These are phyloP conservation scores for Wickerhamiella azymoides DNA, from an alignment of 805 yeast genomes.

Conservation along the genomic window DNA sequence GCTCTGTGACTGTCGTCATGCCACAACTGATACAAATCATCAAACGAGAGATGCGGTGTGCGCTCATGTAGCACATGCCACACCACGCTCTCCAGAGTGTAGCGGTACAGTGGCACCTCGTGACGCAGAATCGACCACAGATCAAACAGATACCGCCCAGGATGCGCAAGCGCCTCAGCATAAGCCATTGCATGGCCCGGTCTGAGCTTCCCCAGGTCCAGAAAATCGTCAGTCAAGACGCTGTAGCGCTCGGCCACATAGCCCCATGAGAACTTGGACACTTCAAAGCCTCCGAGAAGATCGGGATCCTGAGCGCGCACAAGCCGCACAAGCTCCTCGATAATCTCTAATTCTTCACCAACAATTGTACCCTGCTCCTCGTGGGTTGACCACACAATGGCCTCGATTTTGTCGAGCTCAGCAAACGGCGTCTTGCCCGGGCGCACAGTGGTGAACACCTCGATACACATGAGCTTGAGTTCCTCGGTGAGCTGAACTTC, in stretches of 20 bases:
- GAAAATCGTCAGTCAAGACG: constrained; percentile 4
- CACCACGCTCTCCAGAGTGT: constrained; percentile 64
- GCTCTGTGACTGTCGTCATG: constrained; percentile 13
- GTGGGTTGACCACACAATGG: constrained; percentile 42
- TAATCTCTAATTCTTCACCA: constrained; percentile 43
- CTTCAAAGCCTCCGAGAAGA: constrained; percentile 72
- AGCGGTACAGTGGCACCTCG: constrained; percentile 50
- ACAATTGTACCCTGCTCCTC: constrained; percentile 21
- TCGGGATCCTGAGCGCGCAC: constrained; percentile 71
- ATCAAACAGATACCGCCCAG: constrained; percentile 72
- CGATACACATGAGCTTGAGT: constrained; percentile 39
- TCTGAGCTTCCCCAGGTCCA: constrained; percentile 14
- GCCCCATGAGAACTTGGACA: constrained; percentile 79
- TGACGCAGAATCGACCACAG: constrained; percentile 65
- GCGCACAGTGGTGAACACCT: constrained; percentile 50
- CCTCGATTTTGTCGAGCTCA: constrained; percentile 37
- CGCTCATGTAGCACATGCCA: constrained; percentile 53
- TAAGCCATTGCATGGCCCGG: not conserved
- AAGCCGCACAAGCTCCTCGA: constrained; percentile 39
- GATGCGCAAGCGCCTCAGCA: constrained; percentile 33
- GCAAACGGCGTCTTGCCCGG: constrained; percentile 51
- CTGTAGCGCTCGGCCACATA: constrained; percentile 51
- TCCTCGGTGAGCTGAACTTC: constrained; percentile 17
- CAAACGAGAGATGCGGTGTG: constrained; percentile 46
- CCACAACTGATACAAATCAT: constrained; percentile 38